phyloP scores from a whole-genome alignment of 768 basidiomycete species.

The Pholiota conissans region DNA sequence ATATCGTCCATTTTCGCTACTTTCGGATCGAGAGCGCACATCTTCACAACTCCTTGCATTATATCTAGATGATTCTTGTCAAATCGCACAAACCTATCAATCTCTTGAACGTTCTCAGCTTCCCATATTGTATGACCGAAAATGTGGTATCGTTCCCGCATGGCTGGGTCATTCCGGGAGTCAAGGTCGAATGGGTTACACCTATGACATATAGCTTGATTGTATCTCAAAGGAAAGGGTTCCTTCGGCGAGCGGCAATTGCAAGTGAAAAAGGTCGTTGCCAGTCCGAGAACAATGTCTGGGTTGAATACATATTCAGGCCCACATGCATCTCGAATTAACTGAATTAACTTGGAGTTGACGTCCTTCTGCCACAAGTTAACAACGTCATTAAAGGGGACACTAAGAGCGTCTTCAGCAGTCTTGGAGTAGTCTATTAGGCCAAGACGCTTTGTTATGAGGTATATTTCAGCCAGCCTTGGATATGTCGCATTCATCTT shows the following conservation, averaged over 20 bases:
- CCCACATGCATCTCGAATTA: not conserved
- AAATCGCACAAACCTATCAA: not conserved
- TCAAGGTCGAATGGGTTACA: no score
- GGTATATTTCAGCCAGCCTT: not conserved
- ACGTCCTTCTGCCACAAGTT: not conserved
- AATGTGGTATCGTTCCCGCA: not conserved
- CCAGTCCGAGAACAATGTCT: conserved; percentile 4
- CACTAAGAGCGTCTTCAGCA: not conserved
- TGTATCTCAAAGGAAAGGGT: not conserved
- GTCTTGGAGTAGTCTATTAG: not conserved
- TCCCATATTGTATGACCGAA: not conserved
- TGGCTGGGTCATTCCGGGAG: not conserved
- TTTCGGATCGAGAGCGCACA: not conserved
- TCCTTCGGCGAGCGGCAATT: not conserved
- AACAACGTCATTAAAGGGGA: not conserved
- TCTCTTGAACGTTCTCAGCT: no score
- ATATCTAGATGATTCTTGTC: no score
- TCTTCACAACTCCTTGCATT: no score
- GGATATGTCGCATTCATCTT: not conserved
- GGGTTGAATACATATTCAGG: not conserved
- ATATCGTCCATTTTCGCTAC: not conserved
- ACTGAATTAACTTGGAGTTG: not conserved
- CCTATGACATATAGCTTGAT: not conserved
- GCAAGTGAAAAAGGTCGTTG: conserved; percentile 6
- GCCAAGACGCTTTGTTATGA: not conserved